Percentiles rank a stretch among this genome's conserved stretches.
phyloP scores from a whole-genome alignment of 202 grass and related monocot species.

The Zoysia matrella region DNA sequence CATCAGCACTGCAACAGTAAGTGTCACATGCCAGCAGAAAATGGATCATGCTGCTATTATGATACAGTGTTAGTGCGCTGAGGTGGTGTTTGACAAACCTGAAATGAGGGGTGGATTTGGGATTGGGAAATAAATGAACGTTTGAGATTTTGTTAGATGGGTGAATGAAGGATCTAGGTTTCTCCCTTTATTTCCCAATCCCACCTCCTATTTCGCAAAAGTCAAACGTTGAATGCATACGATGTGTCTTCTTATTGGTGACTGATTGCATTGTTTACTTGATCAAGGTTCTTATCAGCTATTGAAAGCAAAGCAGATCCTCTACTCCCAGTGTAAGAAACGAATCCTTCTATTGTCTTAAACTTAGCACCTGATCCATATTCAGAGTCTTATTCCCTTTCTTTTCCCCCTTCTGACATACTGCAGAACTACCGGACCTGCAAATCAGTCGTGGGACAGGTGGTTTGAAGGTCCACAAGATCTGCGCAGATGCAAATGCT shows the following conservation, averaged over 20 bases:
- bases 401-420: constrained; percentile 20
- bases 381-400: background rate
- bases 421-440: constrained; percentile 59
- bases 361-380: background rate
- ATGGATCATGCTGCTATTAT: constrained; percentile 14
- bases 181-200: too few species aligned
- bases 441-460: constrained; percentile 70
- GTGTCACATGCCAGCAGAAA: constrained; percentile 27
- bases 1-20: constrained; percentile 39
- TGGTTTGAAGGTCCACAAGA: background rate
- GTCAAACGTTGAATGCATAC: background rate
- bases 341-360: background rate
- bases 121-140: too few species aligned
- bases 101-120: too few species aligned
- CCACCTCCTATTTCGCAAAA: too few species aligned
- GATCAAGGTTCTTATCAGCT: constrained; percentile 57
- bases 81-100: too few species aligned
- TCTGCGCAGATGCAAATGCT: constrained; percentile 78
- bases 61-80: background rate
- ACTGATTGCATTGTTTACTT: constrained; percentile 34
- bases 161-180: too few species aligned
- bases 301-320: constrained; percentile 74
- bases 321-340: constrained; percentile 83
- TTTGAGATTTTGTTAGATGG: too few species aligned
- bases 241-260: background rate